Evolutionary conservation across 2,329 filamentous ascomycete genomes (phyloP), one percentile per base, ranked within the genome.

Genomic region (Xylaria sp.): DNA sequence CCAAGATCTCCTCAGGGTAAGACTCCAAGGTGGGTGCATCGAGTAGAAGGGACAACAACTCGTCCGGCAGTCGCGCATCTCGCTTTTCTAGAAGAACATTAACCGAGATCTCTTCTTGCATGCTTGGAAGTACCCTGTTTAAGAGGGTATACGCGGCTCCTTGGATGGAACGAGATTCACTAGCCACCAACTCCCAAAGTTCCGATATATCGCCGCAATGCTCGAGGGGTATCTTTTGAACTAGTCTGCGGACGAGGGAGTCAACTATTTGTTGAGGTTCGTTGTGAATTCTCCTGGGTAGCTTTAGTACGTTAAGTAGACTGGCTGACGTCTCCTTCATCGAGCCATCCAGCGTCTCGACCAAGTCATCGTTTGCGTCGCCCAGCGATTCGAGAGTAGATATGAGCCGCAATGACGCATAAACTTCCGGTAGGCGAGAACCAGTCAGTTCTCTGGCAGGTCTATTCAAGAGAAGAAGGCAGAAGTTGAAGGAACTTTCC

Each of bases 361-460:
- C 76, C 0, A 97, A 80, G 71, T 97, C 93, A 63, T 97, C 93
- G 63, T 96, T 97, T 1, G 87, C 81, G 16, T 92, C 88, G 16
- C 85, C 79, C 0, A 93, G 74, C 2, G 77, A 78, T 63, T 85
- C 82, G 1, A 97, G 71, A 0, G 79, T 78, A 13, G 79, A 79
- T 61, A 88, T 84, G 0, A 97, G 77, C 69, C 87, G 88, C 30
- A 97, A 77, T 0, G 90, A 90, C 4, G 88, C 81, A 69, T 92
- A 82, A 0, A 92, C 76, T 30, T 87, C 81, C 0, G 90, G 83
- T 1, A 91, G 69, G 4, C 79, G 77, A 10, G 78, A 72, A 13
- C 84, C 78, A 0, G 77, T 63, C 1, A 73, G 62, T 5, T 79
- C 76, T 1, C 73, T 72, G 9, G 71, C 71, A 0, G 76, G 78